A percentile compares a stretch with the other conserved stretches of the same genome.
phyloP scores from a whole-genome alignment of 116 monocot species.

The Iris pallida region DNA sequence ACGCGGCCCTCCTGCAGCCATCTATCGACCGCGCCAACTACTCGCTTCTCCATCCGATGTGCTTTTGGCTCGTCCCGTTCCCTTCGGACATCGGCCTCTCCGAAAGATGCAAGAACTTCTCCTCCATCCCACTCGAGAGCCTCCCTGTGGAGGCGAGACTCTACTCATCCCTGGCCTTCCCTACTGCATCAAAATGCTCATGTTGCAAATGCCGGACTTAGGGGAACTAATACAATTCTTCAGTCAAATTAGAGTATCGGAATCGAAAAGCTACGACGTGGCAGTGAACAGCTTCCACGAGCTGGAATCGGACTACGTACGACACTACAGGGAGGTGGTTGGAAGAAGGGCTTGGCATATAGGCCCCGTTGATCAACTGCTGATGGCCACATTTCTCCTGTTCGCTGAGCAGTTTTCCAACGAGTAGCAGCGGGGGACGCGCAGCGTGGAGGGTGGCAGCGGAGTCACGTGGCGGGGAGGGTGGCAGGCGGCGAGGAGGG shows the following conservation, averaged over 20 bases:
- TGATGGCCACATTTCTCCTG: no score
- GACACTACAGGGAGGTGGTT: not conserved
- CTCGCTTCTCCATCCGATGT: conserved; percentile 10
- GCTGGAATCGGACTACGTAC: conserved; percentile 31
- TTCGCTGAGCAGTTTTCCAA: no score
- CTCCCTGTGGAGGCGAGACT: not conserved
- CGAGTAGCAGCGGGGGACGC: no score
- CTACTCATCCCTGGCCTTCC: conserved; percentile 28
- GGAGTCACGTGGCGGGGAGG: no score
- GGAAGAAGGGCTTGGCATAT: conserved; percentile 12
- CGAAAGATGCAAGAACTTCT: conserved; percentile 9
- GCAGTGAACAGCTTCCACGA: conserved; percentile 43
- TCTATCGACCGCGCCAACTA: not conserved
- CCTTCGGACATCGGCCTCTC: not conserved
- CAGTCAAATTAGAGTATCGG: not conserved
- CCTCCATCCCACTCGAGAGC: not conserved
- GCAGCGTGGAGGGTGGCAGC: no score
- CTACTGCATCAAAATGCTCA: conserved; percentile 12
- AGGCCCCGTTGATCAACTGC: conserved; percentile 12
- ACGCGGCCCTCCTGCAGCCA: not conserved
- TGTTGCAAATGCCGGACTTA: conserved; percentile 7
- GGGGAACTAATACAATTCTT: no score
- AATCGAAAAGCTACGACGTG: conserved; percentile 22
- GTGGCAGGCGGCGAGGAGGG: no score
- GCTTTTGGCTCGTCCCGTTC: not conserved